phyloP scores from a whole-genome alignment of 495 filamentous ascomycete species.

The Beverwykella pulmonaria region DNA sequence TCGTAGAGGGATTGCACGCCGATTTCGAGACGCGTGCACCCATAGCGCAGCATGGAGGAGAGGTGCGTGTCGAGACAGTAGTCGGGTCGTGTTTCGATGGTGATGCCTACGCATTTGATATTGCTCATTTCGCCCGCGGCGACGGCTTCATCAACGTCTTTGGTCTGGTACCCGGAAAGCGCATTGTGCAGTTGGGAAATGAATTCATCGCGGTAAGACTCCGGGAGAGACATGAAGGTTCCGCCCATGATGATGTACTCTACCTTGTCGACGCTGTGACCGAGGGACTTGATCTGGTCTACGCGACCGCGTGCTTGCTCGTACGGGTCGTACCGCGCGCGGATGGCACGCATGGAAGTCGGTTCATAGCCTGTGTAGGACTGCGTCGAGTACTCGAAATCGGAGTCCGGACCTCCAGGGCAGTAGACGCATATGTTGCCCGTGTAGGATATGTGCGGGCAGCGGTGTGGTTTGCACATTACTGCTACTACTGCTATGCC shows the following conservation, averaged over 20 bases:
- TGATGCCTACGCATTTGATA: constrained; percentile 97
- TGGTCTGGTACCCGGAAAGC: constrained; percentile 86
- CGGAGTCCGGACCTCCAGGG: constrained; percentile 93
- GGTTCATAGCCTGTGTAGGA: constrained; percentile 98
- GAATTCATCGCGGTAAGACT: constrained; percentile 86
- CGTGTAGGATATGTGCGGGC: constrained; percentile 95
- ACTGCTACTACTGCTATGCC: constrained; percentile 99
- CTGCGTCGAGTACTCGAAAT: constrained; percentile 98
- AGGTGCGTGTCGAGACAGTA: constrained; percentile 94
- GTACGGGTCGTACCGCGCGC: constrained; percentile 95
- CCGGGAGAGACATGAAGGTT: constrained; percentile 95
- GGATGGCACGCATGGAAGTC: constrained; percentile 96
- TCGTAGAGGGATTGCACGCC: constrained; percentile 97
- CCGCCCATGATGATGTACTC: constrained; percentile 99
- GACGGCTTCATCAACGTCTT: constrained; percentile 93
- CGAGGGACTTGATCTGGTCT: constrained; percentile 91
- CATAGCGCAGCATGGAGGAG: constrained; percentile 92
- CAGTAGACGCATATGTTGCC: constrained; percentile 99
- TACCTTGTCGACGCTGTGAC: constrained; percentile 97
- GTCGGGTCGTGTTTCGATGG: constrained; percentile 94
- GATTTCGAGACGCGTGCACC: constrained; percentile 91
- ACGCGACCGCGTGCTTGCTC: constrained; percentile 95
- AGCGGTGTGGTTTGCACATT: constrained; percentile 98
- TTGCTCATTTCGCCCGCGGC: constrained; percentile 88
- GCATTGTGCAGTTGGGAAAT: constrained; percentile 96